These are phyloP conservation scores for Solanum hybrid DNA, from an alignment of 305 asterid genomes.

Conservation along the genomic window DNA sequence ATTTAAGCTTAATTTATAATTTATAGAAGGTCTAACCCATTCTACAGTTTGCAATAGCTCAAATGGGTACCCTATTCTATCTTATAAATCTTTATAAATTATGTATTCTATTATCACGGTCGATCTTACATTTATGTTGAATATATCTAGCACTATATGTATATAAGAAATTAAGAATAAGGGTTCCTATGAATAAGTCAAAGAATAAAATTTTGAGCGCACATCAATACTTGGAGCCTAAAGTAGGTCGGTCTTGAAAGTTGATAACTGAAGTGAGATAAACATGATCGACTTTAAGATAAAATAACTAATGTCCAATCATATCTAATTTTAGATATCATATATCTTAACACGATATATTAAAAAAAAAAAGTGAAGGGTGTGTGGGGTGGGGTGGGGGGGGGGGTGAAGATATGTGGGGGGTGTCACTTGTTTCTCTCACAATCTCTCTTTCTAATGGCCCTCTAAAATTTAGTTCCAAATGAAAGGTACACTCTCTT, in stretches of 20 bases:
- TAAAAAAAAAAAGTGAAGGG: background rate
- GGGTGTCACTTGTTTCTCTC: conserved; percentile 4
- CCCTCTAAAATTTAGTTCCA: background rate
- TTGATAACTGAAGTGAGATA: too few relatives aligned
- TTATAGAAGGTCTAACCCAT: background rate
- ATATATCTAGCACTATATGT: background rate
- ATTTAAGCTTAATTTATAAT: background rate
- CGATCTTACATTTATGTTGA: background rate
- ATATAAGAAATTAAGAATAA: background rate
- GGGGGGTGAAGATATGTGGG: background rate
- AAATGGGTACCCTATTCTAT: background rate
- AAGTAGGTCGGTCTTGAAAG: too few relatives aligned
- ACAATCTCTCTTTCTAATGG: background rate
- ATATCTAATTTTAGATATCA: background rate
- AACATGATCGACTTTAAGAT: background rate
- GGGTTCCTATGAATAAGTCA: background rate
- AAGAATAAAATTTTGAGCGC: background rate
- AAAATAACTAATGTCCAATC: background rate
- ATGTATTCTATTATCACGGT: background rate
- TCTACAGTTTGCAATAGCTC: background rate
- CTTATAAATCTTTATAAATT: background rate
- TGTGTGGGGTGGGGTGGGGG: too few relatives aligned
- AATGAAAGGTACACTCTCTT: background rate
- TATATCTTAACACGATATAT: background rate
- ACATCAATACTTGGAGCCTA: background rate